Percentiles rank a stretch among this genome's conserved stretches.
Conservation (phyloP, 257 asterid genomes). For the Echites panduratus region DNA sequence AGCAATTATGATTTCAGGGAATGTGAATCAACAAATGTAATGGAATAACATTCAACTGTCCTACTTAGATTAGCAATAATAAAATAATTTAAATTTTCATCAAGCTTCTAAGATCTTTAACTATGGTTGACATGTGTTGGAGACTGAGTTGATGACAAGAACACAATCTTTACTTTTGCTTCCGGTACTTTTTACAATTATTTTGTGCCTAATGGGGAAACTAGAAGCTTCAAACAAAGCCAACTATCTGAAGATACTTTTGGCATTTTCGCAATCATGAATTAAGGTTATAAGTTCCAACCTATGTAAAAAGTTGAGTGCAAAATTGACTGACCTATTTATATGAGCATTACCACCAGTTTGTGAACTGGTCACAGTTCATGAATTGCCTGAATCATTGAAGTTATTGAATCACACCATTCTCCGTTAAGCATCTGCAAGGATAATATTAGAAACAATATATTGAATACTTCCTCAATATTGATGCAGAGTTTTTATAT, state of each 20-base stretch:
- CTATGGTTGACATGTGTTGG: too few species aligned
- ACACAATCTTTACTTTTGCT: too few species aligned
- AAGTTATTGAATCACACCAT: background rate
- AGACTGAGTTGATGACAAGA: too few species aligned
- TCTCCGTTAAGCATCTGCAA: background rate
- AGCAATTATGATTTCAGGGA: background rate
- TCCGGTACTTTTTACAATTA: too few species aligned
- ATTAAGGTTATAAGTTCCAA: background rate
- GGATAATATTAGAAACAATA: background rate
- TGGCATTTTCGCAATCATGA: too few species aligned
- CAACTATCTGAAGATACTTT: too few species aligned
- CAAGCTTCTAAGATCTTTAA: background rate
- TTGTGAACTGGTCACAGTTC: background rate
- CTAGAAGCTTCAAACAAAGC: too few species aligned
- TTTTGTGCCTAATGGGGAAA: too few species aligned
- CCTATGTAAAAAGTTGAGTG: background rate
- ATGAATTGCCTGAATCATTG: background rate
- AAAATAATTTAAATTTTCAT: background rate
- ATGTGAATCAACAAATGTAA: background rate
- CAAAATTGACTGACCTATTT: background rate
- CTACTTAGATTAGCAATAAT: background rate
- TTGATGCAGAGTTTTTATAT: background rate
- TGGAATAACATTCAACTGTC: background rate
- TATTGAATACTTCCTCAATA: background rate
- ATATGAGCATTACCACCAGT: background rate